These are phyloP conservation scores for Stemphylium beticola DNA, from an alignment of 2,329 filamentous ascomycete genomes.

Conservation along the genomic window DNA sequence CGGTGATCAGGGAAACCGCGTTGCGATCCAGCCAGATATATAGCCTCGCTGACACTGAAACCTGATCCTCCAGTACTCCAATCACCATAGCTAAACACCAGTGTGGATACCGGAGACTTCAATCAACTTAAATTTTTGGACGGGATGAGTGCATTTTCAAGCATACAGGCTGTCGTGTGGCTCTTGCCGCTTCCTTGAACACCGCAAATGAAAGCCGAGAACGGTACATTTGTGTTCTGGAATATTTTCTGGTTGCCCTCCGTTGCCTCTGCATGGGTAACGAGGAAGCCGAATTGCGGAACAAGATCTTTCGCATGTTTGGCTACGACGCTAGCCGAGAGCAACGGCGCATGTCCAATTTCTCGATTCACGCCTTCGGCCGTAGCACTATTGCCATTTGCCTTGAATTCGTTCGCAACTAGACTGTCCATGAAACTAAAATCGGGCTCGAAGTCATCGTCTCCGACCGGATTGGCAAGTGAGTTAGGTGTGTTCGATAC, in stretches of 20 bases:
- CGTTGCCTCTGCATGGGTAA: neutral
- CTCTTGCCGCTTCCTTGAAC: conserved; percentile 68
- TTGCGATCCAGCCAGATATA: conserved; percentile 56
- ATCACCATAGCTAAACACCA: conserved; percentile 63
- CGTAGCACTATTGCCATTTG: too few species aligned
- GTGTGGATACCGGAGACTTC: conserved; percentile 61
- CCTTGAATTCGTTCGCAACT: too few species aligned
- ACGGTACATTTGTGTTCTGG: conserved; percentile 62
- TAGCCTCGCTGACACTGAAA: conserved; percentile 63
- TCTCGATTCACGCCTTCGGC: too few species aligned
- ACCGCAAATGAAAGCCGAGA: conserved; percentile 67
- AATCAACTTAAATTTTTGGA: conserved; percentile 53
- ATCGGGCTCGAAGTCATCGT: too few species aligned
- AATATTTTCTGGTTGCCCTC: conserved; percentile 39
- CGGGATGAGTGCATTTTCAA: conserved; percentile 54
- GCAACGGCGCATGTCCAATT: neutral
- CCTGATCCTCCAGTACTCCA: conserved; percentile 54
- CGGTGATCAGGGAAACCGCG: conserved; percentile 21
- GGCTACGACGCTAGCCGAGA: neutral
- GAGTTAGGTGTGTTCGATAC: too few species aligned
- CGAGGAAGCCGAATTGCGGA: neutral
- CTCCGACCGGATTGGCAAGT: too few species aligned
- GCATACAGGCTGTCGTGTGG: conserved; percentile 64
- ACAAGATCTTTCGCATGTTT: neutral
- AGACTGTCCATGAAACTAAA: too few species aligned